phyloP scores from a whole-genome alignment of 352 stramenopile genomes.

The Globisporangium barbulae region DNA sequence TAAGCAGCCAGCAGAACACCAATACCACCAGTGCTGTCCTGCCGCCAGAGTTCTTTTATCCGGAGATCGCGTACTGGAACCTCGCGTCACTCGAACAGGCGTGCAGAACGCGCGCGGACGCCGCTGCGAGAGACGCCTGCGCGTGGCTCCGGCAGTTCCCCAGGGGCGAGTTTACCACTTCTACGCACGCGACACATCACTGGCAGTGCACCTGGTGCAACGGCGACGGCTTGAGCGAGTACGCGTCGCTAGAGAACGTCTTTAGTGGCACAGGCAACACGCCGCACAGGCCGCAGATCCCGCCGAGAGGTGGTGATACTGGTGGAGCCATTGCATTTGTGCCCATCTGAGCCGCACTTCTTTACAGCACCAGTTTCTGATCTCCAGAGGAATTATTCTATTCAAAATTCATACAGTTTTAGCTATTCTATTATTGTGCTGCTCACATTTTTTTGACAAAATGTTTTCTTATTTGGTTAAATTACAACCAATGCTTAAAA shows the following conservation, averaged over 20 bases:
- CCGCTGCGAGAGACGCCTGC: constrained; percentile 27
- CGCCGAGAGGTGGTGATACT: too few relatives aligned
- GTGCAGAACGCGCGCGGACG: constrained; percentile 22
- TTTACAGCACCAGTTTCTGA: neutral
- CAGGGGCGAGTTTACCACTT: constrained; percentile 39
- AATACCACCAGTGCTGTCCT: constrained; percentile 25
- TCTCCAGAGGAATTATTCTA: neutral
- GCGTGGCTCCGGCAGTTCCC: constrained; percentile 38
- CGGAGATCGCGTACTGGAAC: constrained; percentile 56
- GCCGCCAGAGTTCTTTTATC: constrained; percentile 48
- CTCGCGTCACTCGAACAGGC: constrained; percentile 26
- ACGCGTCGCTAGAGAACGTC: constrained; percentile 24
- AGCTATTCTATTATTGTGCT: too few relatives aligned
- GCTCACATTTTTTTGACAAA: too few relatives aligned
- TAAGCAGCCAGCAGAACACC: constrained; percentile 1
- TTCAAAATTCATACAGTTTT: too few relatives aligned
- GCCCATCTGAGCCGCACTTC: neutral
- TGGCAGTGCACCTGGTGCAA: constrained; percentile 63
- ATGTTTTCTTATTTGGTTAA: too few relatives aligned
- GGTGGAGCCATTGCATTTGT: neutral
- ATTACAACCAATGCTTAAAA: too few relatives aligned
- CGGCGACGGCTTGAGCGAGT: constrained; percentile 27
- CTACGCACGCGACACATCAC: constrained; percentile 44
- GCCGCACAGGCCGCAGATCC: constrained; percentile 10
- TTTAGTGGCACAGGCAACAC: constrained; percentile 10